Evolutionary conservation across 116 monocot species (phyloP).

Genomic region (Posidonia oceanica): DNA sequence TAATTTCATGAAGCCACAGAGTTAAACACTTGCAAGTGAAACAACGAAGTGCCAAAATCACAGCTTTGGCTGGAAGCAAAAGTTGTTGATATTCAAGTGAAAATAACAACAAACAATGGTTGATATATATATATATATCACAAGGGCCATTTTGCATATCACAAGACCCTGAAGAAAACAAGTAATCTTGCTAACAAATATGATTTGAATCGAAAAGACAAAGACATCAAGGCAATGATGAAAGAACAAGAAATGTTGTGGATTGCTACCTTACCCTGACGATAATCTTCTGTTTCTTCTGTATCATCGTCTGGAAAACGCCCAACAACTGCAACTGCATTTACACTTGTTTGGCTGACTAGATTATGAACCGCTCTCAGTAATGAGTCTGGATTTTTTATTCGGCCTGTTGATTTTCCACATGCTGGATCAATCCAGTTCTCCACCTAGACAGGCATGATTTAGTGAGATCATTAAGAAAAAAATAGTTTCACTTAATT

Average conservation of each 20-base stretch:
- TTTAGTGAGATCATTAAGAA: not conserved
- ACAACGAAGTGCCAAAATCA: too few relatives aligned
- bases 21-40: too few relatives aligned
- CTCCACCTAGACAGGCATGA: conserved; percentile 42
- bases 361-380: conserved; percentile 62
- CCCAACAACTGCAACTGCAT: conserved; percentile 81
- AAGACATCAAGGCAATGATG: not conserved
- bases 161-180: too few relatives aligned
- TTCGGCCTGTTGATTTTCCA: conserved; percentile 83
- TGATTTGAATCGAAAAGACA: not conserved
- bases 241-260: not conserved
- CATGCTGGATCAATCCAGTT: conserved; percentile 67
- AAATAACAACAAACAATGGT: too few relatives aligned
- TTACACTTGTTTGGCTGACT: conserved; percentile 41
- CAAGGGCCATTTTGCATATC: too few relatives aligned
- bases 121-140: too few relatives aligned
- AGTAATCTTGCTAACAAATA: too few relatives aligned
- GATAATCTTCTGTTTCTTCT: conserved; percentile 57
- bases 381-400: conserved; percentile 59
- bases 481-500: too few relatives aligned
- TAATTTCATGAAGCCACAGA: too few relatives aligned
- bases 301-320: conserved; percentile 86
- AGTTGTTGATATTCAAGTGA: too few relatives aligned
- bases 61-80: too few relatives aligned
- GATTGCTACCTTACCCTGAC: conserved; percentile 60